phyloP scores from a whole-genome alignment of 805 yeast species.

The Suhomyces prunicola region DNA sequence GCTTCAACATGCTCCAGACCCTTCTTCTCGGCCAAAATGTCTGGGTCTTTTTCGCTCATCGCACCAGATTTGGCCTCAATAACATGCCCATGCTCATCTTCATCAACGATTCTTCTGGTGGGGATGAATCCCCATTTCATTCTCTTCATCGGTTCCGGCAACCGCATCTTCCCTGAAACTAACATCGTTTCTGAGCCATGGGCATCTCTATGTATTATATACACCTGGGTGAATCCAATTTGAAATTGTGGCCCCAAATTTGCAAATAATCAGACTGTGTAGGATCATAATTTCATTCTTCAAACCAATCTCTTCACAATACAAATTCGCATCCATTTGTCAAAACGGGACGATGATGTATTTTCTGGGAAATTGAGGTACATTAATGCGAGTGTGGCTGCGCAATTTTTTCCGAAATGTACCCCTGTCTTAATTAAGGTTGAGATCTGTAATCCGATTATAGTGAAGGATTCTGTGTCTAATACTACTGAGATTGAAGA shows the following conservation, averaged over 20 bases:
- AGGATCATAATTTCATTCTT: background rate
- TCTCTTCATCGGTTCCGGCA: conserved; percentile 2
- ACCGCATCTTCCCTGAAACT: background rate
- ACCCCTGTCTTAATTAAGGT: background rate
- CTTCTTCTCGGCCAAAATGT: conserved; percentile 18
- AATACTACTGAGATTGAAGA: no score
- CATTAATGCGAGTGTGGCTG: background rate
- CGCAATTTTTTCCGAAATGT: background rate
- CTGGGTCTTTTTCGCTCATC: conserved; percentile 20
- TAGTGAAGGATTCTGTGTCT: no score
- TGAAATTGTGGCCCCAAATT: background rate
- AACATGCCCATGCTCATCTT: conserved; percentile 12
- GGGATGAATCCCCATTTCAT: conserved; percentile 37
- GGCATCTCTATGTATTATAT: background rate
- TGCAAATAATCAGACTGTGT: background rate
- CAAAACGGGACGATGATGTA: background rate
- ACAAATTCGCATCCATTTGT: background rate
- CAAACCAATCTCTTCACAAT: background rate
- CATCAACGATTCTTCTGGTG: conserved; percentile 32
- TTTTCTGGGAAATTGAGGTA: background rate
- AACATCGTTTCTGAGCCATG: background rate
- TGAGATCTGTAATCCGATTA: no score
- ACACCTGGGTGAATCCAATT: background rate
- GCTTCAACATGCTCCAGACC: conserved; percentile 31
- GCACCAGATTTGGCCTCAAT: background rate